Evolutionary conservation across 1,139 yeast species (phyloP).

Genomic region (Pneumocystis wakefieldiae): DNA sequence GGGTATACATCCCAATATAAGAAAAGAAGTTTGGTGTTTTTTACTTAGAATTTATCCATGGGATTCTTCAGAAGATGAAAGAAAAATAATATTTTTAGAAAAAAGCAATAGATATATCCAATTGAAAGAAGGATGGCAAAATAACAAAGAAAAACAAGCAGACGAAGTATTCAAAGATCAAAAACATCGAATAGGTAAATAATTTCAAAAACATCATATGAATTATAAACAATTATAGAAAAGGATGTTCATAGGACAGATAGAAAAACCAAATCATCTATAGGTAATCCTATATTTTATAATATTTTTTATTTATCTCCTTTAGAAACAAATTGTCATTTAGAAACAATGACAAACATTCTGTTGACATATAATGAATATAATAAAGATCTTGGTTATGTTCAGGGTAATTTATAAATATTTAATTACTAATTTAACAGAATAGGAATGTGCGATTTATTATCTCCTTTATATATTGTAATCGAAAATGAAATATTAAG

Average conservation of each 20-base stretch:
- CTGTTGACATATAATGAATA: slow-evolving; percentile 73
- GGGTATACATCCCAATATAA: slow-evolving; percentile 47
- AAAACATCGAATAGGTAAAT: slow-evolving; percentile 22
- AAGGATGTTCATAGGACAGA: slow-evolving; percentile 91
- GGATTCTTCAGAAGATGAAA: slow-evolving; percentile 62
- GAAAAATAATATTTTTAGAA: slow-evolving; percentile 42
- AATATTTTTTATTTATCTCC: slow-evolving; percentile 38
- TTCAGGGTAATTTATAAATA: slow-evolving; percentile 45
- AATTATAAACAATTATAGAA: slow-evolving; percentile 69
- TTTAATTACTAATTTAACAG: background rate
- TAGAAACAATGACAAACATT: slow-evolving; percentile 59
- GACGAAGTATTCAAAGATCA: slow-evolving; percentile 30
- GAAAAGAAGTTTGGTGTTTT: slow-evolving; percentile 76
- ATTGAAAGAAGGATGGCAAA: slow-evolving; percentile 54
- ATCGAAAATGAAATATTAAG: slow-evolving; percentile 65
- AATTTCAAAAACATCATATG: slow-evolving; percentile 44
- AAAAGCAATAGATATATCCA: slow-evolving; percentile 51
- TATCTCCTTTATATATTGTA: slow-evolving; percentile 71
- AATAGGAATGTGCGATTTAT: slow-evolving; percentile 63
- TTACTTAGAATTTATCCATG: slow-evolving; percentile 74
- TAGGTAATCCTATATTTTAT: slow-evolving; percentile 37
- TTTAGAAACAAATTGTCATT: slow-evolving; percentile 49
- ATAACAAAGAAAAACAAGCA: slow-evolving; percentile 41
- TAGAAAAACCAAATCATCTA: slow-evolving; percentile 50
- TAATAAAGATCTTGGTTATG: slow-evolving; percentile 76